Evolutionary conservation across 306 rosid genomes (phyloP).

Genomic region (Pyrus pyrifolia): DNA sequence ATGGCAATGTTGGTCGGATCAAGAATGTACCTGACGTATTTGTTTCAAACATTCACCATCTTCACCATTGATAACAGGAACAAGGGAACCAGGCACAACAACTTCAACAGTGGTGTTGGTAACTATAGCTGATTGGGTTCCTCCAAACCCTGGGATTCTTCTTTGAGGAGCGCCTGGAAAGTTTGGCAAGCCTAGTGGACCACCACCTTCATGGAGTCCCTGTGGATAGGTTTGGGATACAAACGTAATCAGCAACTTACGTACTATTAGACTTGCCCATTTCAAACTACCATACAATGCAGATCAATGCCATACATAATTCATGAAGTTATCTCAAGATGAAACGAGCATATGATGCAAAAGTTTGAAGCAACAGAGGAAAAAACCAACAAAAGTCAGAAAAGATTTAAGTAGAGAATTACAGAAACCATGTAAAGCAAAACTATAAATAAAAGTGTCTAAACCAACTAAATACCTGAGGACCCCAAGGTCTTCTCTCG

Average conservation of each 20-base stretch:
- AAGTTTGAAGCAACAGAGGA: neutral
- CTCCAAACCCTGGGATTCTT: conserved; percentile 65
- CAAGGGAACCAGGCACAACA: conserved; percentile 71
- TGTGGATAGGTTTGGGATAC: conserved; percentile 27
- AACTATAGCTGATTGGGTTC: conserved; percentile 60
- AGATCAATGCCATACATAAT: neutral
- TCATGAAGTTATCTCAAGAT: neutral
- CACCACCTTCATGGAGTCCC: conserved; percentile 73
- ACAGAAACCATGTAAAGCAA: neutral
- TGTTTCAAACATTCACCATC: conserved; percentile 96
- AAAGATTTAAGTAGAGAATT: neutral
- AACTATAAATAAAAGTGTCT: conserved; percentile 3
- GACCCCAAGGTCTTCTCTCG: conserved; percentile 85
- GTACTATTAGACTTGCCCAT: neutral
- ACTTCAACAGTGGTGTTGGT: conserved; percentile 90
- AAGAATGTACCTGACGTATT: conserved; percentile 66
- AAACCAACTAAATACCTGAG: conserved; percentile 54
- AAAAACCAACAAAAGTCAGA: neutral
- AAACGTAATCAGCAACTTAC: conserved; percentile 2
- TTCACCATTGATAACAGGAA: conserved; percentile 78
- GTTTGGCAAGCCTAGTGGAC: conserved; percentile 66
- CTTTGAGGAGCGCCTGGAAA: conserved; percentile 61
- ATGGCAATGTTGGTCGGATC: no score
- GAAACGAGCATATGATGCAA: neutral
- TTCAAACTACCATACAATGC: neutral